These are phyloP conservation scores for Panus rudis DNA, from an alignment of 768 basidiomycete genomes.

Conservation along the genomic window DNA sequence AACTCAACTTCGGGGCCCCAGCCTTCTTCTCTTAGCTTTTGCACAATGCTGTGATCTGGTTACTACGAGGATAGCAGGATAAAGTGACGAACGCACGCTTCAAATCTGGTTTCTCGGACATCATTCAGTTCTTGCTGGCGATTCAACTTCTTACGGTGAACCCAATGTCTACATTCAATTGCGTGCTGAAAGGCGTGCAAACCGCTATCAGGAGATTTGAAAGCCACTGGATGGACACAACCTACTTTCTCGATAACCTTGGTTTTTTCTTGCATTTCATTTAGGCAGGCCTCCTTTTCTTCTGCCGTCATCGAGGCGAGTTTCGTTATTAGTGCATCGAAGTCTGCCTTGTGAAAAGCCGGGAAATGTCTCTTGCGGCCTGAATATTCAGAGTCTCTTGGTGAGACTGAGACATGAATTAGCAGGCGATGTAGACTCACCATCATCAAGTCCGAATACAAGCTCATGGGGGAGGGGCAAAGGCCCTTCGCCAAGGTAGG, in stretches of 20 bases:
- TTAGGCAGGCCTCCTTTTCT: no score
- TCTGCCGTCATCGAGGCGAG: no score
- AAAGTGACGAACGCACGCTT: background rate
- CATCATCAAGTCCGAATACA: no score
- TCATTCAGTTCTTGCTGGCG: background rate
- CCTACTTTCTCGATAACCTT: background rate
- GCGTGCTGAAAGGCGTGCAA: background rate
- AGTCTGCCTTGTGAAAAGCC: no score
- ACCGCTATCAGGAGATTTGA: background rate
- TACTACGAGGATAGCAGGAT: background rate
- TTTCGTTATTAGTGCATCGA: no score
- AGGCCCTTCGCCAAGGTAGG: no score
- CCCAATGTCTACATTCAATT: background rate
- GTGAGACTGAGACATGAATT: no score
- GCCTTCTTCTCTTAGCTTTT: background rate
- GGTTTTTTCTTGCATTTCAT: background rate
- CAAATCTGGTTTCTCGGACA: background rate
- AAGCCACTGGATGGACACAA: background rate
- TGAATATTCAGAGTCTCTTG: no score
- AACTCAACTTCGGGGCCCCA: background rate
- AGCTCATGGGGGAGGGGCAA: no score
- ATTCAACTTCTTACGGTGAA: background rate
- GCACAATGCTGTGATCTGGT: background rate
- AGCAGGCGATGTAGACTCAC: no score
- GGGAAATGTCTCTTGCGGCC: no score